Evolutionary conservation across 257 asterid species (phyloP), one percentile per base, ranked within the genome.

Genomic region (Solanum chmielewskii): DNA sequence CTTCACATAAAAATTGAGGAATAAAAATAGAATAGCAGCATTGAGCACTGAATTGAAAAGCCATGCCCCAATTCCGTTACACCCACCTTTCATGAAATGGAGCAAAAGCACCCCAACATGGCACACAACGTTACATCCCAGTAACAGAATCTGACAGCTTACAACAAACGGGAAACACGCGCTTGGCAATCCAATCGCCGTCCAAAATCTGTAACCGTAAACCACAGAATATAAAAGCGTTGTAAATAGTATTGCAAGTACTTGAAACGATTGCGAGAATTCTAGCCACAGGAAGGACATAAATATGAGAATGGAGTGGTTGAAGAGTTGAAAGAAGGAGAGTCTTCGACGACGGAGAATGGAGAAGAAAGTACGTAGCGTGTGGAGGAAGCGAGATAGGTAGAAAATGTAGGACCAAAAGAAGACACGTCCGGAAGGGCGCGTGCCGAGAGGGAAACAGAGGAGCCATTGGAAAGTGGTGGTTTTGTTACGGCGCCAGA

Each of bases 61-160:
- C 98, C 99, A 96, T 3, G 99, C 98, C 0, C 96, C 98, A 29
- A 96, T 95, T 13, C 99, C 99, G 47, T 94, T 93, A 86, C 99
- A 96, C 0, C 98, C 98, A 5, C 99, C 98, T 83, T 95, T 96
- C 60, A 94, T 78, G 23, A 93, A 52, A 84, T 96, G 98, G 69
- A 96, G 85, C 69, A 88, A 85, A 1, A 96, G 89, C 25, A 96
- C 99, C 4, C 94, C 98, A 27, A 93, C 80, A 68, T 96, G 98
- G 92, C 98, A 95, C 16, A 91, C 16, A 84, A 96, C 85, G 76
- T 96, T 95, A 75, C 98, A 93, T 39, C 90, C 91, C 86, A 95
- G 89, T 81, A 96, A 35, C 18, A 91, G 85, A 44, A 96, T 86
- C 87, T 93, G 98, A 90, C 99, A 96, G 49, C 92, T 91, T 16